These are phyloP conservation scores for Cicer yamashitae DNA, from an alignment of 306 rosid genomes.

Conservation along the genomic window DNA sequence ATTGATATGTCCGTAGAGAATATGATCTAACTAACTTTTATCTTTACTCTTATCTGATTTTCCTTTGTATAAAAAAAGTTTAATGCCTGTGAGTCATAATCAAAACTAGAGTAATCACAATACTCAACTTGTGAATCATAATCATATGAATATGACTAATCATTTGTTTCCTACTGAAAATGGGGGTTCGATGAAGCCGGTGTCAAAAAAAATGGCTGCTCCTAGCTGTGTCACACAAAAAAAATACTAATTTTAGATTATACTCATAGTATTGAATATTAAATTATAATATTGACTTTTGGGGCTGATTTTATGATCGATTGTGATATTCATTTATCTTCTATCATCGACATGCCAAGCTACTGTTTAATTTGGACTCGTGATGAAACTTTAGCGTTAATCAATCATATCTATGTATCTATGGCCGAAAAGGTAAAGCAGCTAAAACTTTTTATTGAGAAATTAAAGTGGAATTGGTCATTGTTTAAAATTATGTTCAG, in stretches of 20 bases:
- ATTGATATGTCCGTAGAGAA: too few relatives aligned
- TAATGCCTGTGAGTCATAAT: too few relatives aligned
- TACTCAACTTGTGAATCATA: slow-evolving; percentile 16
- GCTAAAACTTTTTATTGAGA: too few relatives aligned
- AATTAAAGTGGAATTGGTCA: too few relatives aligned
- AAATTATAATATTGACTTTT: slow-evolving; percentile 39
- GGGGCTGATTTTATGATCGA: slow-evolving; percentile 11
- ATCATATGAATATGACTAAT: slow-evolving; percentile 22
- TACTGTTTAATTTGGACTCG: slow-evolving; percentile 1
- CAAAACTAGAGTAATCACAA: not conserved
- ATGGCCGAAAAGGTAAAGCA: too few relatives aligned
- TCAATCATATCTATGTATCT: too few relatives aligned
- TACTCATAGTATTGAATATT: not conserved
- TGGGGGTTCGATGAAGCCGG: slow-evolving; percentile 1
- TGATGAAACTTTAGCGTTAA: not conserved
- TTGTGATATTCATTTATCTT: slow-evolving; percentile 16
- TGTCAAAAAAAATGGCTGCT: slow-evolving; percentile 4
- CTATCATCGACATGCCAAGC: not conserved
- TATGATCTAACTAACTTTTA: too few relatives aligned
- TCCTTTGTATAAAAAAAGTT: not conserved
- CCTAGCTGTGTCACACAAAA: too few relatives aligned
- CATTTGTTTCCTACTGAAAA: slow-evolving; percentile 30
- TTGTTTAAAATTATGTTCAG: too few relatives aligned
- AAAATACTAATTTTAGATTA: not conserved
- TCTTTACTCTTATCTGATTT: not conserved